Base-by-base conservation (phyloP, 352 stramenopile genomes). In the Pythium phragmitis region DNA sequence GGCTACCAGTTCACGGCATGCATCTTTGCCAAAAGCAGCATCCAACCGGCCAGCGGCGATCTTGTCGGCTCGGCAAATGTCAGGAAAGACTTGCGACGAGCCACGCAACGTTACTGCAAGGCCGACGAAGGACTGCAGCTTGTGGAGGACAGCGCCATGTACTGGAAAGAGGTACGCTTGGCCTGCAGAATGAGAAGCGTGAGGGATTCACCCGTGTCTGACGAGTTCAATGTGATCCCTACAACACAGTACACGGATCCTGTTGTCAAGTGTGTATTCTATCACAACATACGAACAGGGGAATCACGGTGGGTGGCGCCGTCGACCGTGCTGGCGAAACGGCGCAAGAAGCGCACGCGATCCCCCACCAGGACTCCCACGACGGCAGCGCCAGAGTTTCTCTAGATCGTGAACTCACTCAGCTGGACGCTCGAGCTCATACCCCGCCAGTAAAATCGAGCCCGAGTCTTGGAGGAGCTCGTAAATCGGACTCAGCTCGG, bases 401-500 rank as follows among this genome's bases (percentile, higher is more conserved):
- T 58, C 2, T 61, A 49, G 56, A 13, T 12, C 7, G 11, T 60
- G 14, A 16, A 30, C 2, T 48, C 47, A 66, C 45, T 70, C 55
- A 45, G 23, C 49, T 2, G 30, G 34, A 6, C 36, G 57, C 21
- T 72, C 73, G 36, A 92, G 65, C 67, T 94, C 85, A 62, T 94
- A 96, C 12, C 85, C 85, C 56, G 87, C 87, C 28, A 96, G 69
- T 57, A 96, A 63, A n/a, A 91, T 89, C 30, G 80, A 68, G 45
- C 79, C 87, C 0, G 80, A 89, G 47, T 92, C 85, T 46, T 89
- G 77, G 26, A 96, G 57, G 21, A 91, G 62, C 7, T 92, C 81
- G 57, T 89, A 94, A 45, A 93, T 77, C 7, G 81, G 70, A 65
- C 80, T 89, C 33, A 82, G 47, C 26, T 87, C 60, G 1, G 69